Evolutionary conservation across 768 basidiomycete genomes (phyloP).

Genomic region (Psilocybe tampanensis): DNA sequence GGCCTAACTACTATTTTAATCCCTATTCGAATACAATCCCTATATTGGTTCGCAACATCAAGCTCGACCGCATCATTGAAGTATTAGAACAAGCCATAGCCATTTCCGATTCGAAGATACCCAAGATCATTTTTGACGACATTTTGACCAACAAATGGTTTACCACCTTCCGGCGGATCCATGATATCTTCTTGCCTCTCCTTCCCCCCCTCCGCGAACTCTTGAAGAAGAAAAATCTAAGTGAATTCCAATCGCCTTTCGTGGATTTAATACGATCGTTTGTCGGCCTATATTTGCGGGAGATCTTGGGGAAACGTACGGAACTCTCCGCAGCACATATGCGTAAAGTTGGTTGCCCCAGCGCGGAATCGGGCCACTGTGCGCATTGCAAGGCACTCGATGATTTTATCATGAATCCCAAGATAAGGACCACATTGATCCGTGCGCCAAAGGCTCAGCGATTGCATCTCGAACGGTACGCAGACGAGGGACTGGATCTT

Average conservation of each 20-base stretch:
- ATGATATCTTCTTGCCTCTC: constrained; percentile 28
- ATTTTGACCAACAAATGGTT: constrained; percentile 19
- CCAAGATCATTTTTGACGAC: constrained; percentile 22
- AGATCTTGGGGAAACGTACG: constrained; percentile 27
- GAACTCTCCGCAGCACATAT: constrained; percentile 11
- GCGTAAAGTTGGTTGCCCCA: constrained; percentile 31
- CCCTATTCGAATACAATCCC: background rate
- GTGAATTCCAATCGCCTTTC: constrained; percentile 28
- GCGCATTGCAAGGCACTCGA: constrained; percentile 30
- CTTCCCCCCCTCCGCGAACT: constrained; percentile 25
- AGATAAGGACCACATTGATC: constrained; percentile 14
- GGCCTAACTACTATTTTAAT: background rate
- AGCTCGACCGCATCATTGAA: constrained; percentile 26
- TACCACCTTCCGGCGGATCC: constrained; percentile 19
- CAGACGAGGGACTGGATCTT: constrained; percentile 23
- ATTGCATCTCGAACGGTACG: constrained; percentile 25
- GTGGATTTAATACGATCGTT: constrained; percentile 28
- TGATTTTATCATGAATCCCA: constrained; percentile 27
- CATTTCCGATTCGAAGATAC: constrained; percentile 22
- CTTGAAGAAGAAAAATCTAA: constrained; percentile 17
- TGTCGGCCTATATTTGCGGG: constrained; percentile 29
- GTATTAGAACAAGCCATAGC: constrained; percentile 27
- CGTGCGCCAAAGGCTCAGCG: constrained; percentile 19
- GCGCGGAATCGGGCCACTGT: no score
- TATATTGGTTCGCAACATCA: constrained; percentile 1